Conservation (phyloP, 2,329 filamentous ascomycete genomes). For the Neopestalotiopsis sp. region DNA sequence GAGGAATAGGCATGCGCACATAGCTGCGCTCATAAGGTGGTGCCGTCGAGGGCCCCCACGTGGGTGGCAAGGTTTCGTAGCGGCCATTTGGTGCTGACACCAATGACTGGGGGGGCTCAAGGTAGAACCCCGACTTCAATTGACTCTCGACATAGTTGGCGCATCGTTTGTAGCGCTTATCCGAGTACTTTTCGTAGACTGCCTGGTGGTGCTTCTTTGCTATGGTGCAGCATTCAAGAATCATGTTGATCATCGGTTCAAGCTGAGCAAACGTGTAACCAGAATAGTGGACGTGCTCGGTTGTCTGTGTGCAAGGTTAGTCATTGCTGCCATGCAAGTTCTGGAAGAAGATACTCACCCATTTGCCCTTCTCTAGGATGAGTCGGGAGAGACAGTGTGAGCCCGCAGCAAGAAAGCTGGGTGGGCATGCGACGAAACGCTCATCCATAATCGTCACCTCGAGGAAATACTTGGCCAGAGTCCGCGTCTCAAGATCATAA, state of each 20-base stretch:
- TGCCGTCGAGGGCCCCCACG: not conserved
- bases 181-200: slow-evolving; percentile 90
- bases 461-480: slow-evolving; percentile 95
- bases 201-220: slow-evolving; percentile 82
- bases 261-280: slow-evolving; percentile 90
- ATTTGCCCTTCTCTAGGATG: slow-evolving; percentile 89
- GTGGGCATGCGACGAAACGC: slow-evolving; percentile 88
- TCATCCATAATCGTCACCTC: slow-evolving; percentile 98
- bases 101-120: slow-evolving; percentile 44
- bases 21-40: not conserved
- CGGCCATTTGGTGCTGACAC: slow-evolving; percentile 18
- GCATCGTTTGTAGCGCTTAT: slow-evolving; percentile 85
- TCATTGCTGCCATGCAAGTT: slow-evolving; percentile 14
- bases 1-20: slow-evolving; percentile 33
- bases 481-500: slow-evolving; percentile 94
- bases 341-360: slow-evolving; percentile 66
- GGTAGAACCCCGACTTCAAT: slow-evolving; percentile 64
- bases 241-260: slow-evolving; percentile 74
- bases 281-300: slow-evolving; percentile 88
- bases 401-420: slow-evolving; percentile 89
- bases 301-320: slow-evolving; percentile 62
- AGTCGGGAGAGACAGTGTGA: slow-evolving; percentile 90
- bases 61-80: slow-evolving; percentile 20
- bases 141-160: slow-evolving; percentile 80
- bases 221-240: slow-evolving; percentile 86